Evolutionary conservation across 257 asterid species (phyloP).

Genomic region (Voacanga thouarsii): DNA sequence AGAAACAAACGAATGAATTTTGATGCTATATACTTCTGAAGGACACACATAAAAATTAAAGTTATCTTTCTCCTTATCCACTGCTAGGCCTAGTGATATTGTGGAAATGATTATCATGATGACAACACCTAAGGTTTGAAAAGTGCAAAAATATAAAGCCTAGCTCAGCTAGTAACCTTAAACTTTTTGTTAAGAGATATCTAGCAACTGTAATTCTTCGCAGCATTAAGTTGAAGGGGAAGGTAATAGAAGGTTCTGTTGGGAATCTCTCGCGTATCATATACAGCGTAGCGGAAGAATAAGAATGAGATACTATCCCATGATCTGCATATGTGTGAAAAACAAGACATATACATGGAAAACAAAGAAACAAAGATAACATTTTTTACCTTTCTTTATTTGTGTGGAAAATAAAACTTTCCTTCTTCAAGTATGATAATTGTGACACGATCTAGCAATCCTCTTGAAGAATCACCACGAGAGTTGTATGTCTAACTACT

Average conservation of each 20-base stretch:
- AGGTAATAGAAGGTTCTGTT: neutral
- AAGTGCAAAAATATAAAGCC: neutral
- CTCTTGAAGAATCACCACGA: too few relatives aligned
- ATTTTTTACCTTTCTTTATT: too few relatives aligned
- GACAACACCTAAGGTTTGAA: neutral
- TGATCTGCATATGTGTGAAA: too few relatives aligned
- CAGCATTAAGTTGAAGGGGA: neutral
- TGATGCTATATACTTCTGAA: neutral
- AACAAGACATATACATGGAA: too few relatives aligned
- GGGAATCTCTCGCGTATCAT: too few relatives aligned
- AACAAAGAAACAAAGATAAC: too few relatives aligned
- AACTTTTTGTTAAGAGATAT: neutral
- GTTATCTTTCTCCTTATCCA: neutral
- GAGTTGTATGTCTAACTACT: too few relatives aligned
- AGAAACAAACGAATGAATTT: constrained; percentile 9
- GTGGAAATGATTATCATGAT: neutral
- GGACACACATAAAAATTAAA: neutral
- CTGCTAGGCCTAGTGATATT: neutral
- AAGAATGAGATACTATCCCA: too few relatives aligned
- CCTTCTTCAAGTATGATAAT: too few relatives aligned
- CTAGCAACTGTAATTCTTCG: neutral
- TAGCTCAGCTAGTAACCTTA: neutral
- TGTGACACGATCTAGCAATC: too few relatives aligned
- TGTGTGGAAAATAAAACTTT: too few relatives aligned
- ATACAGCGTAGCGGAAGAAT: too few relatives aligned